phyloP scores from a whole-genome alignment of 1,284 basidiomycete species.

The Cystobasidium pallidum region DNA sequence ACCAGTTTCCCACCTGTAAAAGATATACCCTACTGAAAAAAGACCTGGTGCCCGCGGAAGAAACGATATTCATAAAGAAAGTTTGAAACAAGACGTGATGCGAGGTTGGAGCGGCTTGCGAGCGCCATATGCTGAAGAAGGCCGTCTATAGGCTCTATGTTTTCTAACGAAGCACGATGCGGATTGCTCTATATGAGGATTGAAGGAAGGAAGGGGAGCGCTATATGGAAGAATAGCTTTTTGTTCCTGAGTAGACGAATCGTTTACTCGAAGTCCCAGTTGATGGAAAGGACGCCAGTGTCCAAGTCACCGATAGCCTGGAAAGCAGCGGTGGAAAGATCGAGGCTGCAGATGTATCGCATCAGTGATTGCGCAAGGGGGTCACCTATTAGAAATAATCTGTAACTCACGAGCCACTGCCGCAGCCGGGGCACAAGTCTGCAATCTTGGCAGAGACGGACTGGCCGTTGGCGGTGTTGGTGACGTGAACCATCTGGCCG shows the following conservation, averaged over 20 bases:
- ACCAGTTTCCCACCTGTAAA: neutral
- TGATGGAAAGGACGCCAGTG: conserved; percentile 67
- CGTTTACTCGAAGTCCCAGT: conserved; percentile 61
- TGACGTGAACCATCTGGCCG: conserved; percentile 68
- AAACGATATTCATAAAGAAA: neutral
- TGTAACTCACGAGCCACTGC: conserved; percentile 18
- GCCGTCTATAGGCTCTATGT: no score
- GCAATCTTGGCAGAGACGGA: conserved; percentile 68
- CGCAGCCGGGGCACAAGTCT: conserved; percentile 58
- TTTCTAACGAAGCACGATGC: no score
- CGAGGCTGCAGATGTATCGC: no score
- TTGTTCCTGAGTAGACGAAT: neutral
- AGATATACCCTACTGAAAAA: conserved; percentile 8
- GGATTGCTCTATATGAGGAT: neutral
- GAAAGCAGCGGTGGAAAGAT: conserved; percentile 79
- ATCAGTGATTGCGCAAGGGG: no score
- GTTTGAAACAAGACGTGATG: neutral
- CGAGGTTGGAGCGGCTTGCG: neutral
- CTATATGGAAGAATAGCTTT: neutral
- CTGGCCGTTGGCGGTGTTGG: conserved; percentile 65
- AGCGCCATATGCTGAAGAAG: conserved; percentile 18
- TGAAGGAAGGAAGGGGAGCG: neutral
- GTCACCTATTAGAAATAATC: no score
- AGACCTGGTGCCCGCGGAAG: conserved; percentile 13
- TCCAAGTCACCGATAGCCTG: conserved; percentile 62